Evolutionary conservation across 2,329 filamentous ascomycete genomes (phyloP), one percentile per base, ranked within the genome.

Genomic region (Fusarium sp.): DNA sequence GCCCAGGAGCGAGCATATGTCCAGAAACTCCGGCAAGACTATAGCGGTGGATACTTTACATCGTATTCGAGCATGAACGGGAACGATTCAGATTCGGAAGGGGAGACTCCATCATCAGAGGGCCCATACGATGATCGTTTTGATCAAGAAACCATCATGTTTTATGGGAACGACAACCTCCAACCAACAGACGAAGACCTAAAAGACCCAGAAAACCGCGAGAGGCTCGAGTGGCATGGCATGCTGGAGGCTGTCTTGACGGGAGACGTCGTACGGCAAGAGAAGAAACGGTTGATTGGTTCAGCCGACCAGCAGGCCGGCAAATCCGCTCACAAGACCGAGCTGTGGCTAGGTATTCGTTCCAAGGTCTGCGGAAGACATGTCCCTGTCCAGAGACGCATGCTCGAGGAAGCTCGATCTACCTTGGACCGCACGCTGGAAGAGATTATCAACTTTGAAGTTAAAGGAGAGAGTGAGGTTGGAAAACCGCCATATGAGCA

Each of bases 181-280:
- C 94, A 97, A 78, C 95, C 95, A 1, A 97, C 94, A 5, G 88
- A 94, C 27, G 97, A 98, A 79, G 97, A 99, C 82, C 84, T 98
- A 62, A 93, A 94, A 82, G 94, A 98, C 77, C 94, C 95, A 1
- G 91, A 92, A 73, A 98, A 95, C 80, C 90, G 95, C 71, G 97
- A 98, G 83, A 89, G 96, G 52, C 87, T 99, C 27, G 97, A 99
- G 84, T 99, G 97, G 97, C 95, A 99, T 84, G 95, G 95, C 4
- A 99, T 99, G 97, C 86, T 99, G 66, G 94, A 96, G 69, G 97
- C 96, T 16, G 97, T 99, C 5, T 86, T 99, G 76, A 98, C 95
- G 1, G 97, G 97, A 75, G 97, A 99, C 82, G 97, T 99, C 10
- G 96, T 99, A 67, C 94, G 95, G 79, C 97, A 99, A 83, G 97